phyloP scores from a whole-genome alignment of 2,329 filamentous ascomycete genomes.

The Aspergillus pseudotamarii region DNA sequence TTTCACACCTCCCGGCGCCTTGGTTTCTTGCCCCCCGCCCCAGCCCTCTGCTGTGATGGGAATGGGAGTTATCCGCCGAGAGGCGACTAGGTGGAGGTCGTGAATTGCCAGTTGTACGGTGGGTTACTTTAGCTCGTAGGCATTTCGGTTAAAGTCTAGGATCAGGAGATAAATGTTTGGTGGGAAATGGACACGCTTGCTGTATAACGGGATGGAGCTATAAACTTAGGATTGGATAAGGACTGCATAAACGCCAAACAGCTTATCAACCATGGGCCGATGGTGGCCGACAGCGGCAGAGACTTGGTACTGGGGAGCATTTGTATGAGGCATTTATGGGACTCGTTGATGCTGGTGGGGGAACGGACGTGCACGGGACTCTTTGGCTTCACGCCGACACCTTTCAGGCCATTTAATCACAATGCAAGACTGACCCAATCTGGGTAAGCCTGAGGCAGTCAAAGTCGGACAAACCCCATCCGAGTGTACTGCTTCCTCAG shows the following conservation, averaged over 20 bases:
- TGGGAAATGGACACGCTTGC: background rate
- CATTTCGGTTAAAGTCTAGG: background rate
- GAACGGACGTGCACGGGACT: conserved; percentile 4
- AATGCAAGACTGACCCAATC: conserved; percentile 8
- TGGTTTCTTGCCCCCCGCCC: background rate
- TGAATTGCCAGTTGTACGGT: conserved; percentile 16
- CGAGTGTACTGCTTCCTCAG: background rate
- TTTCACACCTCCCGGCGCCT: background rate
- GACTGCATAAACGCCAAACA: conserved; percentile 1
- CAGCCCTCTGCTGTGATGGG: conserved; percentile 3
- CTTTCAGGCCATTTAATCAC: conserved; percentile 4
- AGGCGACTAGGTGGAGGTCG: conserved; percentile 9
- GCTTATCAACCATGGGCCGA: conserved; percentile 12
- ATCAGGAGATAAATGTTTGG: background rate
- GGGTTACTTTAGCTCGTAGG: conserved; percentile 5
- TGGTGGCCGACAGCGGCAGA: background rate
- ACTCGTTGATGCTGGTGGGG: background rate
- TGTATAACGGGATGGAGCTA: background rate
- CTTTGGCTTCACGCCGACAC: background rate
- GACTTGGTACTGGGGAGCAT: background rate
- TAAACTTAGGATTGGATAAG: conserved; percentile 1
- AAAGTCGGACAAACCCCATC: conserved; percentile 4
- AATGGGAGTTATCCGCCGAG: background rate
- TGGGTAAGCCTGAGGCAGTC: conserved; percentile 12
- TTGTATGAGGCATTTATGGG: conserved; percentile 28